Conservation (phyloP, 257 asterid genomes). For the Solanum chilense region DNA sequence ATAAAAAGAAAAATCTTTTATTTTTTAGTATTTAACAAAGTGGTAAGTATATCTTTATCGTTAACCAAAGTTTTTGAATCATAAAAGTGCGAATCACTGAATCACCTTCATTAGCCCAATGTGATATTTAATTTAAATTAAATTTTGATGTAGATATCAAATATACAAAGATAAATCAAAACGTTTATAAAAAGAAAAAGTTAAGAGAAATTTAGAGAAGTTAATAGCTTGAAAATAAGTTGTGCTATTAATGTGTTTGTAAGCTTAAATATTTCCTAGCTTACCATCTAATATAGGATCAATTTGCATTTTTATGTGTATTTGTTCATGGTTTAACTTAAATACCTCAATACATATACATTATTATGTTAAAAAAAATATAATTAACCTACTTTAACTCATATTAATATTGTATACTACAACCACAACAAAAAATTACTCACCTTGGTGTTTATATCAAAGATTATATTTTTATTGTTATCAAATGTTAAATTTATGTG, state of each 20-base stretch:
- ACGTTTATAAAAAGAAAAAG: too few relatives aligned
- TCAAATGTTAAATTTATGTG: background rate
- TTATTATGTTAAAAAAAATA: background rate
- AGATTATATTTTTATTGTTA: too few relatives aligned
- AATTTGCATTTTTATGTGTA: background rate
- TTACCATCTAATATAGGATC: background rate
- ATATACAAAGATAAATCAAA: rapidly evolving
- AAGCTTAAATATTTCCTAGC: background rate
- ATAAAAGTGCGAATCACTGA: rapidly evolving
- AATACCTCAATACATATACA: background rate
- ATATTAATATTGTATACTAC: too few relatives aligned
- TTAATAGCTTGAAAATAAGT: background rate
- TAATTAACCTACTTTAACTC: background rate
- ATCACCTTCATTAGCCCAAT: rapidly evolving
- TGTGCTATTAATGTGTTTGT: background rate
- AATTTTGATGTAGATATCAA: too few relatives aligned
- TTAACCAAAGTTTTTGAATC: too few relatives aligned
- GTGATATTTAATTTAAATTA: rapidly evolving
- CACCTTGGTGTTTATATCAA: background rate
- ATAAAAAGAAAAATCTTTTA: background rate
- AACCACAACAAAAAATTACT: too few relatives aligned
- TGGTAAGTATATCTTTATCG: background rate
- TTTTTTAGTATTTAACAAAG: too few relatives aligned
- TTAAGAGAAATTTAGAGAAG: background rate
- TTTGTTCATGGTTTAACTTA: background rate